Evolutionary conservation across 441 rosid species (phyloP).

Genomic region (Lepidium campestre): DNA sequence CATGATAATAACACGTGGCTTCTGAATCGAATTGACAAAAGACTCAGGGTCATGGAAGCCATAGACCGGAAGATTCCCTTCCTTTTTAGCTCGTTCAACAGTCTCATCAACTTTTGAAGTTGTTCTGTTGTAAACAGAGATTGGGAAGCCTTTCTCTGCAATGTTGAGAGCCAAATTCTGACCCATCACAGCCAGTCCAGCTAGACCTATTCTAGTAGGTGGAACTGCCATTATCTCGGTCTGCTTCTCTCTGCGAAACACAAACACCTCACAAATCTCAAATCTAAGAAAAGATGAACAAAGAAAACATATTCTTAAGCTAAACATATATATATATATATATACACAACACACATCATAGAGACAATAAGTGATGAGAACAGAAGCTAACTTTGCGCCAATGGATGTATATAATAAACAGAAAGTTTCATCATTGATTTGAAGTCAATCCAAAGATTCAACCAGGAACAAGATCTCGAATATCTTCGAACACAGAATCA

Average conservation of each 20-base stretch:
- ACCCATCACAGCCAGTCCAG: constrained; percentile 97
- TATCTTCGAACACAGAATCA: not conserved
- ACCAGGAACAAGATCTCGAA: not conserved
- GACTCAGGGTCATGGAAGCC: constrained; percentile 88
- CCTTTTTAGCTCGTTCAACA: constrained; percentile 78
- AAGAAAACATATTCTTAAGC: not conserved
- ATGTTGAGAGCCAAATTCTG: constrained; percentile 92
- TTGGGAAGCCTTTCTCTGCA: constrained; percentile 94
- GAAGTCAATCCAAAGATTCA: not conserved
- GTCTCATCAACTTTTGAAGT: constrained; percentile 86
- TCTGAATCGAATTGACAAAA: constrained; percentile 73
- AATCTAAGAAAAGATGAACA: not conserved
- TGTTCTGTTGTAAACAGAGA: constrained; percentile 87
- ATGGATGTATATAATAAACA: not conserved
- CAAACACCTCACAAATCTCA: not conserved
- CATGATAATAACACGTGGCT: constrained; percentile 89
- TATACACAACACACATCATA: too few species aligned
- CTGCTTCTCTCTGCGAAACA: constrained; percentile 23
- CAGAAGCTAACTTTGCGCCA: not conserved
- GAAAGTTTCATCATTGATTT: not conserved
- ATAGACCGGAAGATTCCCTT: constrained; percentile 71
- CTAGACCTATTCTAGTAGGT: constrained; percentile 81
- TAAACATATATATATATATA: too few species aligned
- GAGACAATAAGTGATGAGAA: too few species aligned
- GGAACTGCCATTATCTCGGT: constrained; percentile 44